Conservation (phyloP, 2,329 filamentous ascomycete genomes). For the Hypoxylon sp. region DNA sequence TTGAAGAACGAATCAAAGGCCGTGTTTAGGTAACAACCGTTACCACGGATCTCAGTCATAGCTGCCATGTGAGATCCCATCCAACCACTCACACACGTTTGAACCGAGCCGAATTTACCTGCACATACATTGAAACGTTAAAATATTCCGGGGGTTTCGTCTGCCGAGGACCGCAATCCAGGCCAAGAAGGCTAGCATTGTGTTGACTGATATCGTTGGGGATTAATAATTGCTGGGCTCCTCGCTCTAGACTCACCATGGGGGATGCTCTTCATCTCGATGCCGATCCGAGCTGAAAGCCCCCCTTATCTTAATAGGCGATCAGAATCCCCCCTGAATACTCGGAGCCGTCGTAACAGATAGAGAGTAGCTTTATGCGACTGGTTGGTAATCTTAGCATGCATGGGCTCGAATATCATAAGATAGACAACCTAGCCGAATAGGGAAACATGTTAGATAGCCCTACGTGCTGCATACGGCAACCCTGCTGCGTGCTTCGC, state of each 20-base stretch:
- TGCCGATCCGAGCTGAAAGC: conserved; percentile 17
- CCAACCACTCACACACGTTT: conserved; percentile 31
- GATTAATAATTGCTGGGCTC: conserved; percentile 14
- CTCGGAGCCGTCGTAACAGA: conserved; percentile 32
- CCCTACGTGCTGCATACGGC: conserved; percentile 42
- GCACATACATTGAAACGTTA: conserved; percentile 22
- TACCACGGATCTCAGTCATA: conserved; percentile 43
- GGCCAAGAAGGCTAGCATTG: conserved; percentile 22
- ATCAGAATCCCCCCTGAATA: conserved; percentile 12
- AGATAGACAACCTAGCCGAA: conserved; percentile 29
- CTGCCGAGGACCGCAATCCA: neutral
- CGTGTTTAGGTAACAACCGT: conserved; percentile 39
- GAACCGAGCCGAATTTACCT: conserved; percentile 9
- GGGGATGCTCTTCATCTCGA: conserved; percentile 23
- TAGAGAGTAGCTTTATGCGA: conserved; percentile 35
- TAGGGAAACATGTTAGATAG: conserved; percentile 40
- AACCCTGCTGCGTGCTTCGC: conserved; percentile 41
- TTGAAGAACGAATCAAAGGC: conserved; percentile 34
- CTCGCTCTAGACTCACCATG: conserved; percentile 25
- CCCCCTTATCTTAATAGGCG: conserved; percentile 29
- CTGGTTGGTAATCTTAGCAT: conserved; percentile 28
- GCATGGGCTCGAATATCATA: conserved; percentile 33
- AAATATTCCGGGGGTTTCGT: conserved; percentile 10
- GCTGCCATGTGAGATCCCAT: conserved; percentile 42
- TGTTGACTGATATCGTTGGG: conserved; percentile 11